Conservation (phyloP, 2,329 filamentous ascomycete species). For the Pseudofabraea citricarpa region DNA sequence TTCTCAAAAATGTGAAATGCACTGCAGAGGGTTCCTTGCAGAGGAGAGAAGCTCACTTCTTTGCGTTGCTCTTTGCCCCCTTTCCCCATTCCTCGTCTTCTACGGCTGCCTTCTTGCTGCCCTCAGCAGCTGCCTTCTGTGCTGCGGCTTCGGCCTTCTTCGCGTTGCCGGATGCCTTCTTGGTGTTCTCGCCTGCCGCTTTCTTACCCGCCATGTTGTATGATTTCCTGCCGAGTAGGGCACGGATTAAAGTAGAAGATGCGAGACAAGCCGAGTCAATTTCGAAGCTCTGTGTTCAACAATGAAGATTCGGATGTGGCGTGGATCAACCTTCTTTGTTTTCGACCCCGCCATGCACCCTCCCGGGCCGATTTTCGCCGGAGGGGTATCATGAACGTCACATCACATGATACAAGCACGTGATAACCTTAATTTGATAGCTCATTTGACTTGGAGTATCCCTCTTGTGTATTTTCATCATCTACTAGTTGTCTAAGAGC, state of each 20-base stretch:
- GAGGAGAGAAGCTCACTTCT: constrained; percentile 62
- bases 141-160: constrained; percentile 87
- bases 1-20: not conserved
- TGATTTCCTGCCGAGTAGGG: not conserved
- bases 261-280: too few relatives aligned
- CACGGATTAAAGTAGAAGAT: not conserved
- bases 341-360: not conserved
- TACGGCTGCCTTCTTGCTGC: constrained; percentile 57
- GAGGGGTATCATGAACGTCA: too few relatives aligned
- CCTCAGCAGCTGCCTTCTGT: constrained; percentile 68
- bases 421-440: too few relatives aligned
- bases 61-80: constrained; percentile 77
- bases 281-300: too few relatives aligned
- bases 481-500: too few relatives aligned
- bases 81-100: constrained; percentile 80
- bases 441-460: too few relatives aligned
- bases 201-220: constrained; percentile 67
- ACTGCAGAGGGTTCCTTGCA: too few relatives aligned
- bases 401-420: too few relatives aligned
- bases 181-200: constrained; percentile 68
- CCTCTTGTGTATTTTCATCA: too few relatives aligned
- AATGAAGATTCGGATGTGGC: not conserved
- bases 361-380: not conserved
- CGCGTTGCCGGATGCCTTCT: constrained; percentile 86
- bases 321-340: not conserved